Evolutionary conservation across 352 stramenopile genomes (phyloP).

Genomic region (Phytophthora macrochlamydospora): DNA sequence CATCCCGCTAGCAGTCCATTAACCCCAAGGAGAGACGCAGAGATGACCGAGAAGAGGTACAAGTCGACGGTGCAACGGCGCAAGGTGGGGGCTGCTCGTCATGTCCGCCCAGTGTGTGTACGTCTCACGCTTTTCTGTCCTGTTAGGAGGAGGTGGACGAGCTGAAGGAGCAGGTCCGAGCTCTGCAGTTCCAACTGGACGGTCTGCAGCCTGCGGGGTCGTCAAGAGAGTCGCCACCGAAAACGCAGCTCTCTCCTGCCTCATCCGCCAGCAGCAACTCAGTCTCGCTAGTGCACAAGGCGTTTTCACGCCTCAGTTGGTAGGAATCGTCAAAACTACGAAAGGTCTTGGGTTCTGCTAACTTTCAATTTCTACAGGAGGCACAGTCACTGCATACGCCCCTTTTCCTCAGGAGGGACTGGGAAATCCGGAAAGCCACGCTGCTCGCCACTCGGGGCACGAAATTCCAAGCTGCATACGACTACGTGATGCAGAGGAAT

Average conservation of each 20-base stretch:
- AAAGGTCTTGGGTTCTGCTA: background rate
- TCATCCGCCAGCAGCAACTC: slow-evolving; percentile 6
- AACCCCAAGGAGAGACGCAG: background rate
- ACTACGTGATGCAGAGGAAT: slow-evolving; percentile 17
- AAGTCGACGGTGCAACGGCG: background rate
- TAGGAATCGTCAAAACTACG: background rate
- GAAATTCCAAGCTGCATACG: slow-evolving; percentile 24
- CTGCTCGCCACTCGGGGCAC: slow-evolving; percentile 10
- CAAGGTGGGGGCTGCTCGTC: background rate
- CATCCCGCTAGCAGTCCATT: background rate
- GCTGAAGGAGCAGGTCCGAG: background rate
- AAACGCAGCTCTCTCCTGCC: background rate
- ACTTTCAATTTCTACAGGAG: slow-evolving; percentile 9
- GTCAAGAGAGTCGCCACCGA: background rate
- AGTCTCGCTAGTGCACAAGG: background rate
- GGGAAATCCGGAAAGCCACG: slow-evolving; percentile 12
- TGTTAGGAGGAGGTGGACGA: background rate
- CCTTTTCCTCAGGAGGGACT: slow-evolving; percentile 20
- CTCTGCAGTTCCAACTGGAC: background rate
- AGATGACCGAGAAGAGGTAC: background rate
- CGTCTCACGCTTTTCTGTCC: background rate
- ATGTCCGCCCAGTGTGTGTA: background rate
- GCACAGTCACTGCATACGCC: slow-evolving; percentile 10
- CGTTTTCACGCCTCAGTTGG: background rate
- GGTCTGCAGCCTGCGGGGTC: background rate